A percentile compares a stretch with the other conserved stretches of the same genome.
Conservation (phyloP, 139 green algal genomes). For the Chlorella sp. region DNA sequence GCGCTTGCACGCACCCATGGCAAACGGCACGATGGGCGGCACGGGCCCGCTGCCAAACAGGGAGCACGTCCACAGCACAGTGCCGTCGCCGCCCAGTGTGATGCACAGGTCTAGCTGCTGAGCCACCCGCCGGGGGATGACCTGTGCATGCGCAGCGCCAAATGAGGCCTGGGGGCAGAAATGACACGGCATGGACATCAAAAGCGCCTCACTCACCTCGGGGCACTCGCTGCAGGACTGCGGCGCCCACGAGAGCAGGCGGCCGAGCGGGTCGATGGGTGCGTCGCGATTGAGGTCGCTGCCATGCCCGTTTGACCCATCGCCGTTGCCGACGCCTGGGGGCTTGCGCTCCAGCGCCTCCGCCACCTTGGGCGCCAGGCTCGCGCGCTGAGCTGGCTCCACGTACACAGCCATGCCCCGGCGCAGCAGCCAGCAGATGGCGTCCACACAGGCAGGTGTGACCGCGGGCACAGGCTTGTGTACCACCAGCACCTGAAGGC, state of each 20-base stretch:
- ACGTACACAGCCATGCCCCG: conserved; percentile 48
- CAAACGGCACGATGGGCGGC: conserved; percentile 85
- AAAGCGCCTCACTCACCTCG: too few relatives aligned
- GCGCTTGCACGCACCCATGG: conserved; percentile 58
- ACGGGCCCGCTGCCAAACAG: conserved; percentile 77
- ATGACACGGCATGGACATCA: too few relatives aligned
- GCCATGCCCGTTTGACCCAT: too few relatives aligned
- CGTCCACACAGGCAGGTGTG: conserved; percentile 18
- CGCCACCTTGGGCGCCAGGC: conserved; percentile 16
- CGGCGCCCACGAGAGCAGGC: too few relatives aligned
- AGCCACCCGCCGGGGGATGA: conserved; percentile 53
- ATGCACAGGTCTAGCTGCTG: conserved; percentile 78
- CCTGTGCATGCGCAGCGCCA: too few relatives aligned
- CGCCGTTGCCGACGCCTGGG: too few relatives aligned
- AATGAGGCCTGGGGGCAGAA: too few relatives aligned
- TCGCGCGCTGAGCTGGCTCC: conserved; percentile 43
- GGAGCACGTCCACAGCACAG: conserved; percentile 87
- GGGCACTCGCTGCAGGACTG: not conserved
- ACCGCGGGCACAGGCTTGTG: conserved; percentile 48
- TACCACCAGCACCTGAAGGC: conserved; percentile 60
- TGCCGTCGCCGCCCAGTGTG: conserved; percentile 90
- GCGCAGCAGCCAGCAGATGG: conserved; percentile 50
- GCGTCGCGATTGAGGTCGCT: too few relatives aligned
- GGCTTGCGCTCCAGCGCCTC: not conserved
- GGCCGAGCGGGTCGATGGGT: too few relatives aligned